Evolutionary conservation across 2,329 filamentous ascomycete genomes (phyloP).

Genomic region (Leptographium flavum): DNA sequence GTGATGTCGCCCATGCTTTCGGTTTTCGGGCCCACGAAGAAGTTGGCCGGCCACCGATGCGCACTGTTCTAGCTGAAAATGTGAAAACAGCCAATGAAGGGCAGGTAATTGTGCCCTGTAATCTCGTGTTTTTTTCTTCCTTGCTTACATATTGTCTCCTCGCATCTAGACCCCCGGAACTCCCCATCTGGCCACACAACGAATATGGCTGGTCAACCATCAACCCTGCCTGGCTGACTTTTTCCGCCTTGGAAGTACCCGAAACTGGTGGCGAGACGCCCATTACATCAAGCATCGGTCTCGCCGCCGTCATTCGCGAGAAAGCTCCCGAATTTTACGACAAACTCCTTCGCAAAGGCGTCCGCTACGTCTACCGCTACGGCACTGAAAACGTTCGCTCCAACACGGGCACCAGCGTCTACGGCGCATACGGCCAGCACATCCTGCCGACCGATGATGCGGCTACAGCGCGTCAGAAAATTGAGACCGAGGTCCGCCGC

Average conservation of each 20-base stretch:
- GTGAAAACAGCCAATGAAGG: slow-evolving; percentile 17
- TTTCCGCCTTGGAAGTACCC: slow-evolving; percentile 13
- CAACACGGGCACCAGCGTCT: slow-evolving; percentile 10
- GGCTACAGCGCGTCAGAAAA: slow-evolving; percentile 11
- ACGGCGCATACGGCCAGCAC: slow-evolving; percentile 13
- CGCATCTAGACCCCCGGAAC: slow-evolving; percentile 9
- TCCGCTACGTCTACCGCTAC: slow-evolving; percentile 4
- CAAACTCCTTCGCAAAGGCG: slow-evolving; percentile 11
- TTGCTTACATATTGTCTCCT: not conserved
- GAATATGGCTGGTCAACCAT: slow-evolving; percentile 16
- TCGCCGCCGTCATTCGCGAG: slow-evolving; percentile 10
- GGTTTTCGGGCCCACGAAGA: slow-evolving; percentile 15
- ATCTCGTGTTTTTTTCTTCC: not conserved
- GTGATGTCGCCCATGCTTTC: slow-evolving; percentile 15
- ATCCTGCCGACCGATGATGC: slow-evolving; percentile 12
- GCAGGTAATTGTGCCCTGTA: no score
- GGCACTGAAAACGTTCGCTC: not conserved
- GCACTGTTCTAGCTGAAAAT: slow-evolving; percentile 14
- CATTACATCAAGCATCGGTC: slow-evolving; percentile 13
- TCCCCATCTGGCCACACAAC: slow-evolving; percentile 14
- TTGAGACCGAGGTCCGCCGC: slow-evolving; percentile 12
- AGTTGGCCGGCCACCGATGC: slow-evolving; percentile 15
- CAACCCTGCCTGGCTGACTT: slow-evolving; percentile 14
- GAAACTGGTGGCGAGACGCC: slow-evolving; percentile 11
- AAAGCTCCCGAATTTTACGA: slow-evolving; percentile 13